These are phyloP conservation scores for Aspergillus conjunctus DNA, from an alignment of 495 filamentous ascomycete species.

Conservation along the genomic window DNA sequence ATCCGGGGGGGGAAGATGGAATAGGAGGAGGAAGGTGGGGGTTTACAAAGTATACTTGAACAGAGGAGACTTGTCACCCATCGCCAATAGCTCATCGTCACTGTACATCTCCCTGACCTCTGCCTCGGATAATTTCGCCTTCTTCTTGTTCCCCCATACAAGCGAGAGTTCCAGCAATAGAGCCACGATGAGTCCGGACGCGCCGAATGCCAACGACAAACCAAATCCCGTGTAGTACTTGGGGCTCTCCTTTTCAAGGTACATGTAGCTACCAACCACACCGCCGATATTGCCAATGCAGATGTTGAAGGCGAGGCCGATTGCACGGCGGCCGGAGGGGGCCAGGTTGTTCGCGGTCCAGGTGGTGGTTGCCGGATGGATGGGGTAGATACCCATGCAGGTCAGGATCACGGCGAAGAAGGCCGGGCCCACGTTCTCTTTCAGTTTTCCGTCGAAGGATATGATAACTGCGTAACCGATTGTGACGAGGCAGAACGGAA, in stretches of 20 bases:
- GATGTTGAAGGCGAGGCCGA: conserved; percentile 39
- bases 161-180: conserved; percentile 27
- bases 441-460: conserved; percentile 30
- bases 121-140: conserved; percentile 29
- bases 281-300: conserved; percentile 41
- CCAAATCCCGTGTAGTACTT: conserved; percentile 40
- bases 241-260: conserved; percentile 32
- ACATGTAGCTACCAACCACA: conserved; percentile 42
- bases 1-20: too few relatives aligned
- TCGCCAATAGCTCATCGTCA: conserved; percentile 40
- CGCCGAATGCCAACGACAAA: conserved; percentile 30
- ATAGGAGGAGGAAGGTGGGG: not conserved
- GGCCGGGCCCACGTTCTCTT: conserved; percentile 31
- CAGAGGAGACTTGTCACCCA: conserved; percentile 47
- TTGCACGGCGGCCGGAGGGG: conserved; percentile 36
- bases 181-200: conserved; percentile 24
- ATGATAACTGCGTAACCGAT: conserved; percentile 36
- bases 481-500: conserved; percentile 29
- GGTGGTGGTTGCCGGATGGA: conserved; percentile 35
- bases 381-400: conserved; percentile 43
- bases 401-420: conserved; percentile 43
- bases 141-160: conserved; percentile 28
- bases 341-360: conserved; percentile 46
- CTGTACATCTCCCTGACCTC: conserved; percentile 37
- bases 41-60: conserved; percentile 39